A percentile compares a stretch with the other conserved stretches of the same genome.
Conservation (phyloP, 768 basidiomycete genomes). For the Tylopilus plumbeoviolaceoides region DNA sequence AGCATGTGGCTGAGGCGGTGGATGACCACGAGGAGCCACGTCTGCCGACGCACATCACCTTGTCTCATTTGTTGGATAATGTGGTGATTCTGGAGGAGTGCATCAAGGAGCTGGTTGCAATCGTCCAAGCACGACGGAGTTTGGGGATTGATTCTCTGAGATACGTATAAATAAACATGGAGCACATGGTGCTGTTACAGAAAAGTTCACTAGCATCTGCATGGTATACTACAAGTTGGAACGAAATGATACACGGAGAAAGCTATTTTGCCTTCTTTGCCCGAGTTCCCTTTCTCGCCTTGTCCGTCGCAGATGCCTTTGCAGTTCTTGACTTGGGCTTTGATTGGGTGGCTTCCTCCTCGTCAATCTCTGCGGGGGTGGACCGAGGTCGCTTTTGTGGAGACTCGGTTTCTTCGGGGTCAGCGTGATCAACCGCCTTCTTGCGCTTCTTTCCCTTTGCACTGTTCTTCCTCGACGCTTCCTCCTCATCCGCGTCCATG, state of each 20-base stretch:
- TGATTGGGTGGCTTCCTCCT: conserved; percentile 58
- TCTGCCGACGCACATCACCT: conserved; percentile 49
- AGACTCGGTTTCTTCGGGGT: conserved; percentile 36
- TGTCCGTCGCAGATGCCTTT: conserved; percentile 27
- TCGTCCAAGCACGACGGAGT: conserved; percentile 78
- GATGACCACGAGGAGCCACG: conserved; percentile 25
- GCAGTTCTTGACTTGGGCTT: conserved; percentile 50
- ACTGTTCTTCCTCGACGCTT: conserved; percentile 29
- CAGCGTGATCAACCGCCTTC: conserved; percentile 30
- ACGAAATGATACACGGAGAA: neutral
- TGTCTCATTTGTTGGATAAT: conserved; percentile 87
- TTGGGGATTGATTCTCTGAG: conserved; percentile 81
- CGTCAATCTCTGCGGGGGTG: conserved; percentile 54
- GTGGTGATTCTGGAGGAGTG: conserved; percentile 93
- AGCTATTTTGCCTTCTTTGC: conserved; percentile 36
- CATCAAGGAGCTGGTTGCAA: conserved; percentile 87
- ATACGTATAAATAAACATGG: conserved; percentile 48
- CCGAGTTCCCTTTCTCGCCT: conserved; percentile 27
- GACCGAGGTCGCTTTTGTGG: conserved; percentile 49
- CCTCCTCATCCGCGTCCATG: conserved; percentile 38
- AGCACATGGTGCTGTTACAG: neutral
- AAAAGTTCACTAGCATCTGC: neutral
- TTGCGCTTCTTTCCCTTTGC: conserved; percentile 48
- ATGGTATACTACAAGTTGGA: neutral
- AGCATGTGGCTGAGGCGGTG: conserved; percentile 14